These are phyloP conservation scores for Backusella tarrabulga DNA, from an alignment of 192 early-diverging fungal genomes.

Conservation along the genomic window DNA sequence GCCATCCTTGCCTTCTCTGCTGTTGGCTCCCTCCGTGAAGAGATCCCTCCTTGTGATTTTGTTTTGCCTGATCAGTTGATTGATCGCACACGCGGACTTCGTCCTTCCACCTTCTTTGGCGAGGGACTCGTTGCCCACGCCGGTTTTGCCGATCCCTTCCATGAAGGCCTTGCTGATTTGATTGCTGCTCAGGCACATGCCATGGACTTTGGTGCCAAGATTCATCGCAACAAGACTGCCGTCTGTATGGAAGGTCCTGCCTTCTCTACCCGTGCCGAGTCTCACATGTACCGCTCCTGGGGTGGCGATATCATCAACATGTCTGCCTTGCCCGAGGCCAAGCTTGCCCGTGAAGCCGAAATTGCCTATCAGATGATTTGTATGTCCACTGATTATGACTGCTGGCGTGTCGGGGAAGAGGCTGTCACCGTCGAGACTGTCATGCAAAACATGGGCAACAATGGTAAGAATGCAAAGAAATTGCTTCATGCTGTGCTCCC, in stretches of 20 bases:
- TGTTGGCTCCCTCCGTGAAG: constrained; percentile 93
- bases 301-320: constrained; percentile 97
- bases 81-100: constrained; percentile 97
- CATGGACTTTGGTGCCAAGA: constrained; percentile 24
- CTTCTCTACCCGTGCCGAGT: constrained; percentile 97
- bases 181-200: constrained; percentile 56
- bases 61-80: constrained; percentile 93
- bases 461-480: constrained; percentile 78
- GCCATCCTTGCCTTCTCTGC: constrained; percentile 95
- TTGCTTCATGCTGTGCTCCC: constrained; percentile 79
- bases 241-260: constrained; percentile 99
- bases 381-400: constrained; percentile 99
- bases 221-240: constrained; percentile 83
- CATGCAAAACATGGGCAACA: constrained; percentile 85
- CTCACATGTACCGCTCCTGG: constrained; percentile 92
- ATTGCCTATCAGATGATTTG: constrained; percentile 98
- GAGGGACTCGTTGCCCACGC: constrained; percentile 89
- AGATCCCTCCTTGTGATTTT: constrained; percentile 93
- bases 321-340: constrained; percentile 94
- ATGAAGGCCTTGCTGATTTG: constrained; percentile 67
- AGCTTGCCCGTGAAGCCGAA: constrained; percentile 97
- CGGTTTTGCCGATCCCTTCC: constrained; percentile 94
- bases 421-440: constrained; percentile 84
- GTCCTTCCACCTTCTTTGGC: constrained; percentile 93
- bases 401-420: constrained; percentile 78